Base-by-base conservation (phyloP, 305 asterid genomes). In the Ilex paraguariensis region DNA sequence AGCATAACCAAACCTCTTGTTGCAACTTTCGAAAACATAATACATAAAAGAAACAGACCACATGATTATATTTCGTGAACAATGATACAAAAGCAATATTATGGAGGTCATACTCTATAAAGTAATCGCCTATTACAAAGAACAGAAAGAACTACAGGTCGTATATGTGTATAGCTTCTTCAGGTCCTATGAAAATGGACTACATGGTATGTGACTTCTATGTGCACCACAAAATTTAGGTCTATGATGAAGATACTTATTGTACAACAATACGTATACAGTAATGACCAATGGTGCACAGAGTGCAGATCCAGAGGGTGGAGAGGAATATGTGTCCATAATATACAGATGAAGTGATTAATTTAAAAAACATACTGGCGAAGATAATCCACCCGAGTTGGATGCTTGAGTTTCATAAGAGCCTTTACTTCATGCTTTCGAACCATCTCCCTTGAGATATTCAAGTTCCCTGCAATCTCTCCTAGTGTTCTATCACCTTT, bases 401-500 rank as follows among this genome's bases (percentile, higher is more conserved):
- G 95, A 82, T 87, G 95, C 85, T 88, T 91, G 79, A 91, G 97
- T 79, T 91, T 91, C 98, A 91, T 89, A 52, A 91, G 80, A 70
- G 97, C 97, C 85, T 91, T 91, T 56, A 89, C 82, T 75, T 91
- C 98, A 66, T 91, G 95, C 77, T 91, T 91, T 46, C 97, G 66
- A 11, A 88, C 98, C 98, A 88, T 91, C 79, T 91, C 98, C 66
- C 98, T 73, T 0, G 97, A 87, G 55, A 91, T 88, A 62, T 88
- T 91, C 52, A 91, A 74, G 70, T 91, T 91, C 51, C 96, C 96
- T 1, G 95, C 98, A 44, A 91, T 88, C 75, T 91, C 96, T 60
- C 98, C 98, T 3, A 91, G 85, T 17, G 98, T 84, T 75, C 96
- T 70, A 62, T 85, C 91, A 65, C 96, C 96, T 82, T 67, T 87